Percentiles rank a stretch among this genome's conserved stretches.
Conservation (phyloP, 352 stramenopile genomes). For the Saprolegnia diclina region DNA sequence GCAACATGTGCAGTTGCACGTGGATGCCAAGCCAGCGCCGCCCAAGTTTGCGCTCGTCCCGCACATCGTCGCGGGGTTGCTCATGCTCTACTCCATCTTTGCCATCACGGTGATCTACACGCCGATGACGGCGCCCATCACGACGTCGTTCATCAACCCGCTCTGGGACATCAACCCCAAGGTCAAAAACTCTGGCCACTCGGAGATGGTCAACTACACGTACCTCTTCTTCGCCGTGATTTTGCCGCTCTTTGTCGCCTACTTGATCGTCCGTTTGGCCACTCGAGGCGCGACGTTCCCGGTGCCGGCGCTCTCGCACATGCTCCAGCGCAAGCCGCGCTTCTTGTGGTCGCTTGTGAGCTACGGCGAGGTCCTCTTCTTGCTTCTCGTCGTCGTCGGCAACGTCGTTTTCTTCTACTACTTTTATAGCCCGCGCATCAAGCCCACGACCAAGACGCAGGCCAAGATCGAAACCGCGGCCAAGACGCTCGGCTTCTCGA, state of each 20-base stretch:
- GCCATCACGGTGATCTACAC: neutral
- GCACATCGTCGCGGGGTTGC: slow-evolving; percentile 1
- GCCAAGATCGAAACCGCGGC: neutral
- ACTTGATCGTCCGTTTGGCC: slow-evolving; percentile 40
- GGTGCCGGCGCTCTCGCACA: slow-evolving; percentile 24
- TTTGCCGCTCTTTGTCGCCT: slow-evolving; percentile 35
- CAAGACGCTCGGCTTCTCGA: neutral
- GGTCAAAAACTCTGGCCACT: slow-evolving; percentile 27
- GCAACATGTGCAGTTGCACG: no score
- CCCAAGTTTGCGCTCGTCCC: no score
- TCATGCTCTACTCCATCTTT: neutral
- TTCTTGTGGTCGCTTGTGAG: slow-evolving; percentile 33
- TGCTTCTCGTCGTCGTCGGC: slow-evolving; percentile 37
- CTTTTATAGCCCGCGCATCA: slow-evolving; percentile 11
- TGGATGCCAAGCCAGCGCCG: no score
- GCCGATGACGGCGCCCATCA: neutral
- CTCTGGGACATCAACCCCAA: neutral
- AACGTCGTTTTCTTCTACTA: slow-evolving; percentile 48
- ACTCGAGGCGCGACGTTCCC: slow-evolving; percentile 17
- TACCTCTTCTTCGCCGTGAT: slow-evolving; percentile 42
- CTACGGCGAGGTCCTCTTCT: slow-evolving; percentile 54
- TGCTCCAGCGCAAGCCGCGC: slow-evolving; percentile 40
- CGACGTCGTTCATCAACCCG: neutral
- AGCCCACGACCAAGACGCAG: neutral
- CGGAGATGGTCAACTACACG: slow-evolving; percentile 46